Evolutionary conservation across 805 yeast species (phyloP).

Genomic region (Suhomyces kilbournensis): DNA sequence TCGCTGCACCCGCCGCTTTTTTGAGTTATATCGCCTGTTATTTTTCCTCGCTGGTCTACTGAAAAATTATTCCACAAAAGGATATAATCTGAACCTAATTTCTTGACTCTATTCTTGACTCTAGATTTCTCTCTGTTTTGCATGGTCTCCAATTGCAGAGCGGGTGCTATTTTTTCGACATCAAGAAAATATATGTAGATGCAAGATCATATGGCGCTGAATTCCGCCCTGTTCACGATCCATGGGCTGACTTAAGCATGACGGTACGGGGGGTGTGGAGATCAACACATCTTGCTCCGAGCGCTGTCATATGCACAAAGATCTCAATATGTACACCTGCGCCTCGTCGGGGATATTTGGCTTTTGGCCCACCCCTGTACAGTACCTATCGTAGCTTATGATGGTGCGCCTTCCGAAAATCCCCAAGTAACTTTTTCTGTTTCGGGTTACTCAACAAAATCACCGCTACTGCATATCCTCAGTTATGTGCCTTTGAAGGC

Average conservation of each 20-base stretch:
- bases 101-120: neutral
- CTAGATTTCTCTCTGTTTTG: neutral
- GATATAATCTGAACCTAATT: neutral
- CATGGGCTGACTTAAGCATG: neutral
- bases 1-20: neutral
- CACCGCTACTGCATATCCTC: neutral
- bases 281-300: neutral
- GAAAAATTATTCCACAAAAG: neutral
- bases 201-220: neutral
- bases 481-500: neutral
- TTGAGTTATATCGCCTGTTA: neutral
- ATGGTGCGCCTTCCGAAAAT: neutral
- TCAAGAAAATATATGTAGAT: neutral
- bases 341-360: neutral
- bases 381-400: neutral
- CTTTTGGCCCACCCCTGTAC: neutral
- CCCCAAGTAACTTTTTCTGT: neutral
- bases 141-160: neutral
- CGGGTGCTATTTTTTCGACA: neutral
- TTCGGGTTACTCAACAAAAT: neutral
- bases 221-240: neutral
- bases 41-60: neutral
- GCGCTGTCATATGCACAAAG: neutral
- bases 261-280: neutral
- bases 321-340: neutral